Conservation (phyloP, 805 yeast genomes). For the Ogataea sp. region DNA sequence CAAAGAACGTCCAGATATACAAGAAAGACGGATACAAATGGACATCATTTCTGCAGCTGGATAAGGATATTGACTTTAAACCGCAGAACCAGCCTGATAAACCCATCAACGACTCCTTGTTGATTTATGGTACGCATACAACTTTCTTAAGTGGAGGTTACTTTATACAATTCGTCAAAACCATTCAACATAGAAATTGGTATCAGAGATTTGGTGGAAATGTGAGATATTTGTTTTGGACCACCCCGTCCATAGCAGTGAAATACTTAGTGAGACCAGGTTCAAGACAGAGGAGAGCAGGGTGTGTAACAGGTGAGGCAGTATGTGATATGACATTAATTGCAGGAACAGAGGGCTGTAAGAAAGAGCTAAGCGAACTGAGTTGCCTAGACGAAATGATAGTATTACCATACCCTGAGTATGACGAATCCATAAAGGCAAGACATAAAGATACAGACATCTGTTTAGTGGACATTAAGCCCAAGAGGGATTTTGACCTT, state of each 20-base stretch:
- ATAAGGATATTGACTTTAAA: background rate
- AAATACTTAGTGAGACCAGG: conserved; percentile 2
- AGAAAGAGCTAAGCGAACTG: background rate
- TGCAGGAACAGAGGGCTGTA: background rate
- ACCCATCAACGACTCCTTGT: conserved; percentile 18
- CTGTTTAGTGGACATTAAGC: background rate
- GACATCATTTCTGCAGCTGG: conserved; percentile 44
- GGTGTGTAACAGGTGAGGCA: background rate
- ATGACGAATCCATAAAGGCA: background rate
- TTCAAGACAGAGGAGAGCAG: background rate
- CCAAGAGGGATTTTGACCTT: background rate
- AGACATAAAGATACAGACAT: background rate
- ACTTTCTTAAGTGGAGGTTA: conserved; percentile 53
- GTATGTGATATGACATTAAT: background rate
- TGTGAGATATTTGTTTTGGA: conserved; percentile 57
- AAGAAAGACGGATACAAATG: conserved; percentile 57
- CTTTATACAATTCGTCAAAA: conserved; percentile 65
- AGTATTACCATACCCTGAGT: background rate
- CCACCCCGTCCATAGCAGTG: conserved; percentile 40
- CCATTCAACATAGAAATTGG: conserved; percentile 69
- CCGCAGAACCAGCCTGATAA: background rate
- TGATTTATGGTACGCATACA: conserved; percentile 22
- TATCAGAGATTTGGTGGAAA: conserved; percentile 59
- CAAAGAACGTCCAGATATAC: conserved; percentile 23
- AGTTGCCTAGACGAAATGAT: background rate